Base-by-base conservation (phyloP, 768 basidiomycete species). In the Tulasnella sp. region DNA sequence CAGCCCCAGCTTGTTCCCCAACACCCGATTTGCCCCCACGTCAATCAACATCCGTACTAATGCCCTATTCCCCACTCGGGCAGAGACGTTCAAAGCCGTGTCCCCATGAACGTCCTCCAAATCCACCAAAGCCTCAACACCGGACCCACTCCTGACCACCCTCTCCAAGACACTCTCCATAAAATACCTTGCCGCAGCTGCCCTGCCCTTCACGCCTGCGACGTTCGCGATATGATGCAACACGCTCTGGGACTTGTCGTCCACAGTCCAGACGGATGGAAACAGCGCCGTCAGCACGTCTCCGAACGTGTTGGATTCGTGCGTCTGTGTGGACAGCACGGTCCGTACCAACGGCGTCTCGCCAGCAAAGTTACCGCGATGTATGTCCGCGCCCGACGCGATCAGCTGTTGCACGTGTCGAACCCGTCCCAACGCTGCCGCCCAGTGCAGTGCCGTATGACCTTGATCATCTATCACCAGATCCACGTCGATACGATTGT, bases 311-410 rank as follows among this genome's bases (percentile, higher is more conserved):
- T 92, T 85, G 42, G 73, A 77, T 63, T 93, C 92, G 50, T 79
- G 84, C 66, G 85, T 85, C 69, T 92, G 84, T 22, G 89, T 92
- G 8, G 93, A 84, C 60, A 98, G 79, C 60, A 90, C 85, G 4
- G 93, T 87, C 42, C 94, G 85, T 27, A 96, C 89, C 29, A 99
- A 80, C 1, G 96, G 85, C 0, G 94, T 98, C 70, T 99, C 96
- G 48, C 96, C 93, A 3, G 85, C 80, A 67, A 84, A 85, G 71
- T 98, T 98, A 1, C 96, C 96, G 7, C 91, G 80, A 65, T 91
- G 81, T 15, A 91, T 75, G 69, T 98, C 93, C 1, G 93, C 91
- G 29, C 92, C 92, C 48, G 77, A 74, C 1, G 73, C 72, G 60
- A 97, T 77, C 34, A 99, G 78, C 9, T 82, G 80, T 24, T 81